Conservation (phyloP, 2,329 filamentous ascomycete genomes). For the Apiospora sp. region DNA sequence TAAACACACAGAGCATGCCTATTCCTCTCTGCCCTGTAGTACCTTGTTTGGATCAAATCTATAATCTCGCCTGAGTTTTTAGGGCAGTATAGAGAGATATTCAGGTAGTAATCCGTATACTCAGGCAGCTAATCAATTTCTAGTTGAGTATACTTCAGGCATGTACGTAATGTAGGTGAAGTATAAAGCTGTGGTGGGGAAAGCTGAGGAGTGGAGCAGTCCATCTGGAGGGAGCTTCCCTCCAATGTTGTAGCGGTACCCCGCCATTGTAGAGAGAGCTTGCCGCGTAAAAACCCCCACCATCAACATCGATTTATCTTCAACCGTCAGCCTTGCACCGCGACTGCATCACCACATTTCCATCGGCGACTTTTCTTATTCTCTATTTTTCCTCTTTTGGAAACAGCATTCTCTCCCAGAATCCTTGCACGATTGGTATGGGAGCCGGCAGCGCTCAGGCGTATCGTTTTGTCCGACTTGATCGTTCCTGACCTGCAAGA, state of each 20-base stretch:
- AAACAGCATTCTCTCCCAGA: neutral
- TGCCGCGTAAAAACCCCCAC: constrained; percentile 17
- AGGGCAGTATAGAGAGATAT: no score
- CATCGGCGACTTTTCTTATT: neutral
- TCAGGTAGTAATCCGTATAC: no score
- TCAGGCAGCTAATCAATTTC: neutral
- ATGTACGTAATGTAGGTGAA: neutral
- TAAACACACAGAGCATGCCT: neutral
- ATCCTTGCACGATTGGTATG: neutral
- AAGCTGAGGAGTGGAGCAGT: neutral
- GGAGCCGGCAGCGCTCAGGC: constrained; percentile 19
- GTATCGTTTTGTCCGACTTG: neutral
- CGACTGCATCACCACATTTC: constrained; percentile 1
- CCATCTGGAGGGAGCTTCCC: neutral
- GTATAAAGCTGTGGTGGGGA: constrained; percentile 1
- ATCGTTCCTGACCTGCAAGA: constrained; percentile 9
- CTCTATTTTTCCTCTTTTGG: neutral
- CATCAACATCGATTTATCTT: neutral
- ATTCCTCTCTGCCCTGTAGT: neutral
- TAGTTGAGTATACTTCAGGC: neutral
- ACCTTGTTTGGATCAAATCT: no score
- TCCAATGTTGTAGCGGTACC: neutral
- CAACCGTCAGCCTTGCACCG: constrained; percentile 9
- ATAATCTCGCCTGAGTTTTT: no score
- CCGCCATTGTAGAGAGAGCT: constrained; percentile 4